phyloP scores from a whole-genome alignment of 2,329 filamentous ascomycete genomes.

The Phialemoniopsis sp. region DNA sequence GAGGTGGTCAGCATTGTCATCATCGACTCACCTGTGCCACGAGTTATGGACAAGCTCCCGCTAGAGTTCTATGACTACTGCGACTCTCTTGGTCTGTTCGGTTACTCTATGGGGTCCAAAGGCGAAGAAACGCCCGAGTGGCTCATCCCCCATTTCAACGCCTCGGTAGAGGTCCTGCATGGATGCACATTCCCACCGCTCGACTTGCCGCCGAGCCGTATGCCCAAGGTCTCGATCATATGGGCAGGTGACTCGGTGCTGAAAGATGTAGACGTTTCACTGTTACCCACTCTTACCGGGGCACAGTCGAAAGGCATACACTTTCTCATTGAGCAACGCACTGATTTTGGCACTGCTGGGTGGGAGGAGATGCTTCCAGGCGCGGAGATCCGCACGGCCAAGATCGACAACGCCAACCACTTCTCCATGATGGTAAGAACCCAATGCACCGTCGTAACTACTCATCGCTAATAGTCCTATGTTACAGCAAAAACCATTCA shows the following conservation, averaged over 20 bases:
- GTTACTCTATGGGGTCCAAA: neutral
- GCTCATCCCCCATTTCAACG: neutral
- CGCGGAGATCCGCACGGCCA: neutral
- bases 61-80: neutral
- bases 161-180: neutral
- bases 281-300: neutral
- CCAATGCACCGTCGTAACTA: too few species aligned
- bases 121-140: neutral
- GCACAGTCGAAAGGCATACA: neutral
- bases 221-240: neutral
- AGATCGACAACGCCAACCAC: neutral
- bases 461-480: too few species aligned
- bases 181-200: neutral
- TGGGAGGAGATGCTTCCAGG: conserved; percentile 1
- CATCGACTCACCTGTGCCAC: conserved; percentile 1
- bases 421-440: neutral
- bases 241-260: neutral
- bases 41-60: neutral
- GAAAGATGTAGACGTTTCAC: neutral
- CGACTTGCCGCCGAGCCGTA: neutral
- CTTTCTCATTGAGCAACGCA: neutral
- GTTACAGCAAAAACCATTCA: too few species aligned
- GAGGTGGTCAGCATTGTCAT: neutral
- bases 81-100: neutral
- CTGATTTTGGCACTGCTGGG: conserved; percentile 1